Evolutionary conservation across 345 rosid genomes (phyloP).

Genomic region (Gossypium australe): DNA sequence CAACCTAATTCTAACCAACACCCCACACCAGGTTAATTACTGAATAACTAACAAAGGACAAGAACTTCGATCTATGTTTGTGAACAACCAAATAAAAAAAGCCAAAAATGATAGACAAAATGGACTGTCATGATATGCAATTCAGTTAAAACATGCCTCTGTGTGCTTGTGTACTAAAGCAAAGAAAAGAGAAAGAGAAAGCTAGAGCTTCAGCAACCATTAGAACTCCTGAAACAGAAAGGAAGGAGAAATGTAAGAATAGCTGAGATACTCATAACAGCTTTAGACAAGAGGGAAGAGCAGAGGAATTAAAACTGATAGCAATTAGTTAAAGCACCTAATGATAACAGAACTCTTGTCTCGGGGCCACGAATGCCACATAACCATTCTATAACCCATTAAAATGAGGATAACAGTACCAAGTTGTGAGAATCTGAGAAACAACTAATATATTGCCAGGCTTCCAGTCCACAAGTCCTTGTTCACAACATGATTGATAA

Average conservation of each 20-base stretch:
- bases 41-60: neutral
- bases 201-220: constrained; percentile 1
- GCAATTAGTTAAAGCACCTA: neutral
- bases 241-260: neutral
- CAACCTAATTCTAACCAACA: neutral
- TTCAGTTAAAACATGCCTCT: neutral
- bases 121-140: neutral
- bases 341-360: neutral
- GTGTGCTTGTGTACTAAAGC: neutral
- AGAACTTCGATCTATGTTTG: neutral
- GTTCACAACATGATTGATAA: neutral
- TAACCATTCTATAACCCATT: neutral
- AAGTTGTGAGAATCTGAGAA: neutral
- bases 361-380: neutral
- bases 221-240: neutral
- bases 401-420: neutral
- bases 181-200: neutral
- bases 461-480: neutral
- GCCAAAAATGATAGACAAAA: neutral
- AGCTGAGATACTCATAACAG: neutral
- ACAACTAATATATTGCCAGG: neutral
- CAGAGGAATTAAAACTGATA: neutral
- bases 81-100: neutral
- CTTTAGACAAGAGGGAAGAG: neutral
- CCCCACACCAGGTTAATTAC: neutral